Evolutionary conservation across 106 monocot species (phyloP).

Genomic region (Hemerocallis citrina): DNA sequence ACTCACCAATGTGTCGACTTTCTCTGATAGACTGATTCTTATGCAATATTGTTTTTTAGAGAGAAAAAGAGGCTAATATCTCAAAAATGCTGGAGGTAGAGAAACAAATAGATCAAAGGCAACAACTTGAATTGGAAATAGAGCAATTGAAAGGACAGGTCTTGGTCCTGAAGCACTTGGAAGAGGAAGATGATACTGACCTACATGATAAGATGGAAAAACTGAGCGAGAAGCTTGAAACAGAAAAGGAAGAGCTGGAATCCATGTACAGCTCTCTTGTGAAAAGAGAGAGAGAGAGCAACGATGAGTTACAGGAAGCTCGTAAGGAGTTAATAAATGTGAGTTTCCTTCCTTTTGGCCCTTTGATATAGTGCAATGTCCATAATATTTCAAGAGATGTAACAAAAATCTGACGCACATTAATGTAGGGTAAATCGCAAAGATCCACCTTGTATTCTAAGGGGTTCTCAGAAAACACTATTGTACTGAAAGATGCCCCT

Average conservation of each 20-base stretch:
- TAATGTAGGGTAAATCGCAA: too few relatives aligned
- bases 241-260: constrained; percentile 45
- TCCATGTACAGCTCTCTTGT: constrained; percentile 42
- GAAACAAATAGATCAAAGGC: constrained; percentile 59
- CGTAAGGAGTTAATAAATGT: constrained; percentile 66
- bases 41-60: constrained; percentile 20
- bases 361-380: too few relatives aligned
- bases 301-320: constrained; percentile 66
- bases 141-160: constrained; percentile 63
- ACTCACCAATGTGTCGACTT: neutral
- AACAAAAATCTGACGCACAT: neutral
- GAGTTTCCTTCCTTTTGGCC: neutral
- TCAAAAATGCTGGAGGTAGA: constrained; percentile 54
- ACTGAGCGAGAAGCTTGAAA: constrained; percentile 28
- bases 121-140: constrained; percentile 74
- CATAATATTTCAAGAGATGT: neutral
- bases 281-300: constrained; percentile 56
- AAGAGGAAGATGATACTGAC: constrained; percentile 52
- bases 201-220: constrained; percentile 38
- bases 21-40: neutral
- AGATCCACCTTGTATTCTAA: too few relatives aligned
- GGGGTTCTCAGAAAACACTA: too few relatives aligned
- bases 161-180: constrained; percentile 65
- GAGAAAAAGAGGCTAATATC: constrained; percentile 67
- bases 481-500: too few relatives aligned